Evolutionary conservation across 257 asterid genomes (phyloP), one percentile per base, ranked within the genome.

Genomic region (Echites panduratus): DNA sequence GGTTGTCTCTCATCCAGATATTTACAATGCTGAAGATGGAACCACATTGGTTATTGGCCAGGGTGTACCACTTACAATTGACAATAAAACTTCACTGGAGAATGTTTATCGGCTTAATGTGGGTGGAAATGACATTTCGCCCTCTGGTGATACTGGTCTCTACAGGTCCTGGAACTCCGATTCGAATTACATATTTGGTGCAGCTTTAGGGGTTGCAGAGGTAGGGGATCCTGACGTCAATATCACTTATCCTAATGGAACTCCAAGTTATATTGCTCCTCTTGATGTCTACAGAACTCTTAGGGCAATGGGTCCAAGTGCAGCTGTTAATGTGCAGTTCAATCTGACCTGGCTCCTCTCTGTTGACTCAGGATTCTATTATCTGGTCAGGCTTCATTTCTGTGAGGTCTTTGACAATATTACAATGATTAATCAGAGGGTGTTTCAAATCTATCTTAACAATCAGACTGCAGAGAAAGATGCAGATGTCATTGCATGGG

Each of bases 81-180:
- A 79, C 61, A 81, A 78, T 76, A 45, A 69, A 29, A 93, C 97
- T 12, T 90, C 96, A 0, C 86, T 90, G 5, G 98, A 93, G 89
- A 88, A 77, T 75, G 78, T 89, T 8, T 90, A 88, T 70, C 85
- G 98, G 64, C 82, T 93, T 71, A 93, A 93, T 76, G 98, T 93
- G 40, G 92, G 98, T 9, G 98, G 98, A 64, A 87, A 89, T n/a
- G 97, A 76, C 67, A 90, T 93, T 80, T 85, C 96, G 2, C 90
- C 96, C 20, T 78, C 96, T 16, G 64, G 62, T 0, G 98, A 82
- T 71, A 82, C 88, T 1, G 90, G 88, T 47, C 82, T 86, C 61
- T 82, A 73, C 59, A 84, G 90, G 80, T 78, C 85, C 0, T 86
- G 90, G 90, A 58, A 65, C 26, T 81, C 78, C 52, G 90, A 86